These are phyloP conservation scores for Adenanthera pavonina DNA, from an alignment of 306 rosid genomes.

Conservation along the genomic window DNA sequence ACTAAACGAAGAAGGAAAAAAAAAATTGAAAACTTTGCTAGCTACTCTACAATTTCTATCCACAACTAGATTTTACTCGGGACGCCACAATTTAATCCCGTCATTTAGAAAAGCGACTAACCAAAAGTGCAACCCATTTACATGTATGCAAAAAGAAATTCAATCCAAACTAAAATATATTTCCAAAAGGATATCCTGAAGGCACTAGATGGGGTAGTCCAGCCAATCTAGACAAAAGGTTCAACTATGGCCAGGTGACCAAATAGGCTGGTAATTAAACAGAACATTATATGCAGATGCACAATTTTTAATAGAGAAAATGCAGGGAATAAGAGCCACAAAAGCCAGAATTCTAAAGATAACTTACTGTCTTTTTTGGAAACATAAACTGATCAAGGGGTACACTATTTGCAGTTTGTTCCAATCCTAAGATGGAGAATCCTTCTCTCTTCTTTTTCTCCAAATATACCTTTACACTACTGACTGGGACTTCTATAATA, in stretches of 20 bases:
- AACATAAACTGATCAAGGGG: constrained; percentile 78
- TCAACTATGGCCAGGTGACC: neutral
- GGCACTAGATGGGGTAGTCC: neutral
- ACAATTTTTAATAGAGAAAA: neutral
- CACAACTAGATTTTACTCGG: neutral
- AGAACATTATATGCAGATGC: constrained; percentile 16
- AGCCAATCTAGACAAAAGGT: neutral
- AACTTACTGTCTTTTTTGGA: constrained; percentile 77
- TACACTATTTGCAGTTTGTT: constrained; percentile 94
- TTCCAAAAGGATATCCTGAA: constrained; percentile 13
- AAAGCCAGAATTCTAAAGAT: constrained; percentile 8
- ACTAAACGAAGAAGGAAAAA: neutral
- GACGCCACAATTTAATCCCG: neutral
- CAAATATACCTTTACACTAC: constrained; percentile 75
- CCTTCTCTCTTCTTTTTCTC: constrained; percentile 92
- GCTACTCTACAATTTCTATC: neutral
- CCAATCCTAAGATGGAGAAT: constrained; percentile 91
- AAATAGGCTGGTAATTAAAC: neutral
- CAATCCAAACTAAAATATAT: neutral
- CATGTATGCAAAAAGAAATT: constrained; percentile 7
- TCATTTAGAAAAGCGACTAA: neutral
- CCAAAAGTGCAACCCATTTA: neutral
- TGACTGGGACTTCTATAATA: constrained; percentile 82
- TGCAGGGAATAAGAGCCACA: constrained; percentile 11
- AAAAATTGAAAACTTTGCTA: neutral